phyloP scores from a whole-genome alignment of 805 yeast species.

The Saccharomycopsis oosterbeekiorum region DNA sequence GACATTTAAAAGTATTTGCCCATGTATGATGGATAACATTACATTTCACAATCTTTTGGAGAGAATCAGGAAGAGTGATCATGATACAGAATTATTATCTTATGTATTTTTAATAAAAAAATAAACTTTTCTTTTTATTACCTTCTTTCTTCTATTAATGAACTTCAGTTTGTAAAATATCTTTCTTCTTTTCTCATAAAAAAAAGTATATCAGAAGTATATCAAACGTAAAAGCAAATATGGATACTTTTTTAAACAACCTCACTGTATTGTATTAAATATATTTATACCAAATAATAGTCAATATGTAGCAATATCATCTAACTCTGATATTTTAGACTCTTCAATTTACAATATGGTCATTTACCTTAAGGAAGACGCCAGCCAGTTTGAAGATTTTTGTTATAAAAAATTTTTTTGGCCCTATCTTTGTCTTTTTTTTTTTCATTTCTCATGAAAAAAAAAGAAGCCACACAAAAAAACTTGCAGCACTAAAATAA shows the following conservation, averaged over 20 bases:
- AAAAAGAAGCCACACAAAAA: not conserved
- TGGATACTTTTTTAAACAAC: too few species aligned
- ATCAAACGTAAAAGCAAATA: too few species aligned
- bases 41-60: not conserved
- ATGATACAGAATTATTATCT: not conserved
- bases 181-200: too few species aligned
- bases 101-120: too few species aligned
- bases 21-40: slow-evolving; percentile 49
- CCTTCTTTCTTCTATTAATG: not conserved
- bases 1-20: slow-evolving; percentile 82
- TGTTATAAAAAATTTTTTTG: not conserved
- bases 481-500: not conserved
- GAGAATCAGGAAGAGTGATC: slow-evolving; percentile 5
- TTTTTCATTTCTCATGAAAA: not conserved
- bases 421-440: not conserved
- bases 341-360: too few species aligned
- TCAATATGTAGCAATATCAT: too few species aligned
- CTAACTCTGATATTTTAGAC: too few species aligned
- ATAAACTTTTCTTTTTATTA: too few species aligned
- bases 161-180: not conserved
- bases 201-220: too few species aligned
- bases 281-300: too few species aligned
- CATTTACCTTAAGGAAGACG: not conserved
- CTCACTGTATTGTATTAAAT: too few species aligned
- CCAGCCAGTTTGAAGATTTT: not conserved